phyloP scores from a whole-genome alignment of 306 rosid species.

The Trifolium fragiferum region DNA sequence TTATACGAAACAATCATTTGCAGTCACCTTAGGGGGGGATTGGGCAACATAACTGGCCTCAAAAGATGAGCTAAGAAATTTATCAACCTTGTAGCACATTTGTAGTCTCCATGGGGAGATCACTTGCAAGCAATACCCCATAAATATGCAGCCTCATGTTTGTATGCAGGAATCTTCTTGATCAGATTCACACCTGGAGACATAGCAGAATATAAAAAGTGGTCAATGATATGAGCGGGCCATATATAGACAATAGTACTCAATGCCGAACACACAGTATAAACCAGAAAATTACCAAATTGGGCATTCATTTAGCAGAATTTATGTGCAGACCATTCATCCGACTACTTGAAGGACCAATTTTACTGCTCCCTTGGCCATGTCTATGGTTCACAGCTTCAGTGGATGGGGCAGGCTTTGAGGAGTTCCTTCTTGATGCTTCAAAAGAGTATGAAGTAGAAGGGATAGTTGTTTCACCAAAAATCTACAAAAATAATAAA shows the following conservation, averaged over 20 bases:
- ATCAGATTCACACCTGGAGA: constrained; percentile 57
- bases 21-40: constrained; percentile 60
- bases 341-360: constrained; percentile 93
- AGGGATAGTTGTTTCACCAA: constrained; percentile 62
- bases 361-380: constrained; percentile 62
- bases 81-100: constrained; percentile 50
- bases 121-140: constrained; percentile 50
- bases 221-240: constrained; percentile 38
- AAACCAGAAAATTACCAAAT: constrained; percentile 54
- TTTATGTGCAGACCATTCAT: constrained; percentile 77
- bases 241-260: constrained; percentile 5
- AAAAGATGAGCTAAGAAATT: constrained; percentile 56
- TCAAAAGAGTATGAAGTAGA: constrained; percentile 67
- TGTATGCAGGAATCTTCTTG: constrained; percentile 37
- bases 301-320: constrained; percentile 77
- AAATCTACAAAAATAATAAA: constrained; percentile 53
- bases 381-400: constrained; percentile 67
- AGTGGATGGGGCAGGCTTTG: constrained; percentile 62
- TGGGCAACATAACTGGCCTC: constrained; percentile 57
- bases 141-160: constrained; percentile 56
- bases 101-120: constrained; percentile 42
- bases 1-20: constrained; percentile 59
- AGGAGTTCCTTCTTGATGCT: constrained; percentile 65
- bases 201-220: constrained; percentile 32
- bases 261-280: not conserved